phyloP scores from a whole-genome alignment of 345 rosid species.

The Linum trigynum region DNA sequence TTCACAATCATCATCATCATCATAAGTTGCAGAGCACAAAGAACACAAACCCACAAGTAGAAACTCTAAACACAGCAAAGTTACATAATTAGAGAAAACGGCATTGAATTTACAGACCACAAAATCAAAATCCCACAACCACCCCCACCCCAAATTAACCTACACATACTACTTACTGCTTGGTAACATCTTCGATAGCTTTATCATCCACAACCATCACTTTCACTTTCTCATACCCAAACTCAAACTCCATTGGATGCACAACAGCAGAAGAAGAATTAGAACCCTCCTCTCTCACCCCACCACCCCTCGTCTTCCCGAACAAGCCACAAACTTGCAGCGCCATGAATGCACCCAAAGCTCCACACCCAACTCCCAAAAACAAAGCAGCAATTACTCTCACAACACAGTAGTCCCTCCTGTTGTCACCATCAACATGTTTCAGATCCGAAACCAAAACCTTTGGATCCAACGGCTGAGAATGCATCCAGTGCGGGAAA shows the following conservation, averaged over 20 bases:
- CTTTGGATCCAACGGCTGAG: constrained; percentile 33
- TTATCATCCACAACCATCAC: constrained; percentile 25
- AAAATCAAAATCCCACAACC: too few species aligned
- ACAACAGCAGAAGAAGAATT: neutral
- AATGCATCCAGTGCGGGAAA: constrained; percentile 35
- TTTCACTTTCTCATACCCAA: constrained; percentile 37
- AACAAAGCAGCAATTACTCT: constrained; percentile 37
- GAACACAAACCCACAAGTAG: too few species aligned
- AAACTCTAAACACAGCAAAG: too few species aligned
- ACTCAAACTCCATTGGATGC: constrained; percentile 26
- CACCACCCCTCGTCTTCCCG: constrained; percentile 19
- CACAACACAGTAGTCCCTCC: constrained; percentile 21
- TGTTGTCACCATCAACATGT: constrained; percentile 6
- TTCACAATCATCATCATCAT: too few species aligned
- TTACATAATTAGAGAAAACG: neutral
- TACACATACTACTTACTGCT: neutral
- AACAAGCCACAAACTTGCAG: constrained; percentile 30
- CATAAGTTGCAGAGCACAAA: too few species aligned
- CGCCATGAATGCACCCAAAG: constrained; percentile 29
- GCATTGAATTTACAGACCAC: neutral
- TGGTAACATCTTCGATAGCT: constrained; percentile 11
- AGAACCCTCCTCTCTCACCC: constrained; percentile 15
- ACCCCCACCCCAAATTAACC: neutral
- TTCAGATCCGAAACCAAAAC: constrained; percentile 10
- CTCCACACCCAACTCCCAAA: constrained; percentile 35